Conservation (phyloP, 768 basidiomycete species). For the Tricholoma flavovirens region DNA sequence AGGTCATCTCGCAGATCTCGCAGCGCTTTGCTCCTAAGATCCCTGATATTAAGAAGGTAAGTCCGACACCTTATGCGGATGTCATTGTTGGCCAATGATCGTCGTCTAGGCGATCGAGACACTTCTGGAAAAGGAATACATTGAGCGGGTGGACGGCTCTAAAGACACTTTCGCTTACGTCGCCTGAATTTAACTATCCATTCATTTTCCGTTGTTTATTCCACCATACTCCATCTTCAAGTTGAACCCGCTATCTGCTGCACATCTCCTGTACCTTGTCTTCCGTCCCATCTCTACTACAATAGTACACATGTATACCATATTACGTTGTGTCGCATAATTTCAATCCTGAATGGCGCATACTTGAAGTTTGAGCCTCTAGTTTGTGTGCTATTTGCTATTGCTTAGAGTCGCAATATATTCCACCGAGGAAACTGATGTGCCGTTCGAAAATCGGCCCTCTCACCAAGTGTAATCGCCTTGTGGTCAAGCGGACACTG, state of each 20-base stretch:
- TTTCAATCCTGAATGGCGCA: neutral
- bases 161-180: slow-evolving; percentile 85
- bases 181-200: slow-evolving; percentile 34
- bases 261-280: slow-evolving; percentile 1
- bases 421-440: too few species aligned
- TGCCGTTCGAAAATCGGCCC: too few species aligned
- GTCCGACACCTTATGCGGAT: slow-evolving; percentile 7
- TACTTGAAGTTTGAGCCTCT: too few species aligned
- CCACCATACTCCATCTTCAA: neutral
- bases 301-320: slow-evolving; percentile 5
- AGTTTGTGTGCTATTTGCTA: too few species aligned
- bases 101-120: slow-evolving; percentile 81
- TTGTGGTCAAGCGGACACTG: too few species aligned
- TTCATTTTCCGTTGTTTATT: neutral
- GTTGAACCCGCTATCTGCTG: neutral
- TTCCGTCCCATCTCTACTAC: slow-evolving; percentile 9
- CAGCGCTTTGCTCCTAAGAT: slow-evolving; percentile 91
- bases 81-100: neutral
- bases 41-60: slow-evolving; percentile 95
- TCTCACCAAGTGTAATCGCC: too few species aligned
- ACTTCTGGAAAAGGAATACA: slow-evolving; percentile 95
- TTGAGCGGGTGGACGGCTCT: slow-evolving; percentile 91
- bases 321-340: slow-evolving; percentile 1
- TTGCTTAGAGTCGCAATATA: too few species aligned
- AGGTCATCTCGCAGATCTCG: slow-evolving; percentile 87